phyloP scores from a whole-genome alignment of 306 rosid species.

The Vachellia pachyceras region DNA sequence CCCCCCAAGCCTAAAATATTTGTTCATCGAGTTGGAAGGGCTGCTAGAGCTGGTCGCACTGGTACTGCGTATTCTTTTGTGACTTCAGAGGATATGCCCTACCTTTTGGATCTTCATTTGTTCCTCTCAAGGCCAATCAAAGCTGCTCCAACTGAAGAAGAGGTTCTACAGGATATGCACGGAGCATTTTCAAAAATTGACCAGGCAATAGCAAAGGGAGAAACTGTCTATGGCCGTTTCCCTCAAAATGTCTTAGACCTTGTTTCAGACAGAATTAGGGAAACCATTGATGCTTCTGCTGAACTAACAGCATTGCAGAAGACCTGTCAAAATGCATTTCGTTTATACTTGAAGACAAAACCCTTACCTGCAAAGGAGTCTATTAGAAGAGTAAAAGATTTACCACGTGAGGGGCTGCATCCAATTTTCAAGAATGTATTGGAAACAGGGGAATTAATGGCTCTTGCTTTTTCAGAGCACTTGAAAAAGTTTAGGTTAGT shows the following conservation, averaged over 20 bases:
- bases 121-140: constrained; percentile 82
- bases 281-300: constrained; percentile 77
- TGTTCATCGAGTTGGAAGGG: constrained; percentile 95
- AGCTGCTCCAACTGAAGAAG: constrained; percentile 91
- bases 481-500: constrained; percentile 86
- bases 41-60: constrained; percentile 92
- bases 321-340: constrained; percentile 82
- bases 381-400: constrained; percentile 78
- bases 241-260: constrained; percentile 88
- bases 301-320: constrained; percentile 60
- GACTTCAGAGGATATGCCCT: constrained; percentile 87
- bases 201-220: constrained; percentile 74
- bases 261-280: constrained; percentile 83
- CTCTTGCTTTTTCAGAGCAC: constrained; percentile 96
- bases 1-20: constrained; percentile 92
- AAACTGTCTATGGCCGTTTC: constrained; percentile 88
- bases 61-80: constrained; percentile 91
- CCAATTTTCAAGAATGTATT: constrained; percentile 76
- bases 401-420: constrained; percentile 84
- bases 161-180: constrained; percentile 74
- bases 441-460: constrained; percentile 87
- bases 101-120: constrained; percentile 89
- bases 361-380: constrained; percentile 92
- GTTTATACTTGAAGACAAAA: constrained; percentile 81
- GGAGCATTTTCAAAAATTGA: constrained; percentile 74